Evolutionary conservation across 2,329 filamentous ascomycete genomes (phyloP), one percentile per base, ranked within the genome.

Genomic region (Geosmithia flava): DNA sequence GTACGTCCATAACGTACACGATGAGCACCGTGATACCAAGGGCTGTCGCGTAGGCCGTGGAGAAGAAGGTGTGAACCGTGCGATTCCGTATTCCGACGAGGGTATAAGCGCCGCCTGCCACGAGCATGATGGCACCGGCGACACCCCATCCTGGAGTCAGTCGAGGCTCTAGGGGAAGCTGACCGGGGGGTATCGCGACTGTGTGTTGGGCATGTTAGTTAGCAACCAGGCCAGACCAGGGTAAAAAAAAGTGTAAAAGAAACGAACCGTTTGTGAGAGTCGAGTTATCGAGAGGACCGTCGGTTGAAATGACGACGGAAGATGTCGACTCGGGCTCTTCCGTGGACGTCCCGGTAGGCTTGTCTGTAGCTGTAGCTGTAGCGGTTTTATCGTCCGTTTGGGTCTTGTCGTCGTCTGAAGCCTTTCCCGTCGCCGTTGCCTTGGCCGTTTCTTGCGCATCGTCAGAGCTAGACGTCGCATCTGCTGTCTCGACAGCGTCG

Each of bases 81-180:
- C 76, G 75, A 58, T 87, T 87, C 64, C 87, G 91, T 58, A 95
- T 87, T 1, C 90, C 90, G 54, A 95, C 75, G 19, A 95, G 65
- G 7, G 79, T 75, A 59, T 93, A 84, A 7, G 78, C 69, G 8
- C 75, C 58, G n/a, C 91, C 91, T 8, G 81, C 78, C 3, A 81
- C 60, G 42, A 97, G 72, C 51, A 97, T 71, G 46, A 96, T 70
- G 19, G 83, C 77, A 20, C 90, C 91, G 33, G 81, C 82, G 45
- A 96, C 77, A 3, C 81, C 87, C 65, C 87, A 81, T 41, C 83
- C 88, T 3, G 91, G 89, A 2, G 88, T 95, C 45, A 97, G 73
- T 48, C 63, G 66, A 0, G 91, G 89, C 20, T 76, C 58, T 33
- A 95, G 68, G 1, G 91, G 91, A 17, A 96, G 72, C 46, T 75